These are phyloP conservation scores for Trametopsis cervina DNA, from an alignment of 768 basidiomycete genomes.

Conservation along the genomic window DNA sequence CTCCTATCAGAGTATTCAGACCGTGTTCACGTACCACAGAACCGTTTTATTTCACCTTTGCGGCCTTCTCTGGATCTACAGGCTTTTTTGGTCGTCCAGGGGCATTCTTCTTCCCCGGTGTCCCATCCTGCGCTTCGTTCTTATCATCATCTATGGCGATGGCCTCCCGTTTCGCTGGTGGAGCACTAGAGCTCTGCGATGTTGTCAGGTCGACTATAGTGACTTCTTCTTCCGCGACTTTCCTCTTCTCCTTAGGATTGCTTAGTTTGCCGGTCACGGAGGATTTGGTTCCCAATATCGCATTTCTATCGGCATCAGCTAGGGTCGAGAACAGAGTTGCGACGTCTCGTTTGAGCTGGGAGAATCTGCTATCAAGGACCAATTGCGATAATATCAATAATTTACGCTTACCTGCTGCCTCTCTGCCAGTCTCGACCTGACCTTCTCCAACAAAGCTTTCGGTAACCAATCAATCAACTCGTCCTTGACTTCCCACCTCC, in stretches of 20 bases:
- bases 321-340: constrained; percentile 48
- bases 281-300: constrained; percentile 37
- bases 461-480: constrained; percentile 57
- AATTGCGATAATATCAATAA: not conserved
- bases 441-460: constrained; percentile 55
- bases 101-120: constrained; percentile 15
- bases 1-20: constrained; percentile 47
- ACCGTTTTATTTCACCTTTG: constrained; percentile 40
- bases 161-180: too few species aligned
- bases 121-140: constrained; percentile 29
- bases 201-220: not conserved
- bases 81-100: constrained; percentile 42
- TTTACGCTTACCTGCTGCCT: constrained; percentile 44
- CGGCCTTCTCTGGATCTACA: constrained; percentile 48
- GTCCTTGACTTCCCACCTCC: constrained; percentile 83
- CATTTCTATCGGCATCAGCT: constrained; percentile 46
- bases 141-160: too few species aligned
- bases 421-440: constrained; percentile 53
- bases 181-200: too few species aligned
- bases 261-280: not conserved
- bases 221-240: not conserved
- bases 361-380: too few species aligned
- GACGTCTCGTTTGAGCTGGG: constrained; percentile 55
- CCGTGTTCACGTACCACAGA: not conserved
- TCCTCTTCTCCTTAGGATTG: constrained; percentile 8